These are phyloP conservation scores for Scheffersomyces illinoinensis DNA, from an alignment of 1,139 yeast genomes.

Conservation along the genomic window DNA sequence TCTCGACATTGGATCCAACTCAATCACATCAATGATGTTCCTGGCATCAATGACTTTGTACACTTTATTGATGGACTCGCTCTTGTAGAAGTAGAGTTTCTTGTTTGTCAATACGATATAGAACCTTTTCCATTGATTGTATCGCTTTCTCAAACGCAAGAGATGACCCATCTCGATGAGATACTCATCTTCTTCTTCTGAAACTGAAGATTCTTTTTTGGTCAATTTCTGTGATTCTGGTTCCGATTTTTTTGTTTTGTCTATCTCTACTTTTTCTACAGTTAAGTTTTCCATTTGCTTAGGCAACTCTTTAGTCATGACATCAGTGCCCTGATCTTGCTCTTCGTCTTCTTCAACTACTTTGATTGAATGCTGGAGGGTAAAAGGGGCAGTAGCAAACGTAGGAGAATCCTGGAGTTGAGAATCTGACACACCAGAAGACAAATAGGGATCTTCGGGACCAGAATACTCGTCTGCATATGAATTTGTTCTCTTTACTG, in stretches of 20 bases:
- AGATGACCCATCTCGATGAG: conserved; percentile 45
- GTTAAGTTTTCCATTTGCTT: neutral
- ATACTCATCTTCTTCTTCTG: conserved; percentile 26
- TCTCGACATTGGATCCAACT: conserved; percentile 48
- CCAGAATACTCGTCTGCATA: conserved; percentile 8
- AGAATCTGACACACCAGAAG: conserved; percentile 25
- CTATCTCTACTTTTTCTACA: neutral
- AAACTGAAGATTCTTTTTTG: neutral
- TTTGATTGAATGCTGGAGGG: conserved; percentile 4
- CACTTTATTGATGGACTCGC: conserved; percentile 6
- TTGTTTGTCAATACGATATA: conserved; percentile 46
- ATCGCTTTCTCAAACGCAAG: conserved; percentile 38
- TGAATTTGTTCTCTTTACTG: neutral
- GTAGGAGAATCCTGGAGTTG: conserved; percentile 1
- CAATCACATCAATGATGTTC: conserved; percentile 54
- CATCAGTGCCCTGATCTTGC: neutral
- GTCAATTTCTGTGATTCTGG: neutral
- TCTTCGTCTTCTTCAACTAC: conserved; percentile 12
- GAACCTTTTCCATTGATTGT: conserved; percentile 50
- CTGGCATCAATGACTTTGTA: conserved; percentile 32
- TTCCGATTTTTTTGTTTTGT: neutral
- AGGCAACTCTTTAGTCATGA: neutral
- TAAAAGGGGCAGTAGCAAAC: conserved; percentile 7
- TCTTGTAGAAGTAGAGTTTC: conserved; percentile 43
- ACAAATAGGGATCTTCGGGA: conserved; percentile 18